A percentile compares a stretch with the other conserved stretches of the same genome.
Conservation (phyloP, 352 stramenopile species). For the Blastocystis hominis region DNA sequence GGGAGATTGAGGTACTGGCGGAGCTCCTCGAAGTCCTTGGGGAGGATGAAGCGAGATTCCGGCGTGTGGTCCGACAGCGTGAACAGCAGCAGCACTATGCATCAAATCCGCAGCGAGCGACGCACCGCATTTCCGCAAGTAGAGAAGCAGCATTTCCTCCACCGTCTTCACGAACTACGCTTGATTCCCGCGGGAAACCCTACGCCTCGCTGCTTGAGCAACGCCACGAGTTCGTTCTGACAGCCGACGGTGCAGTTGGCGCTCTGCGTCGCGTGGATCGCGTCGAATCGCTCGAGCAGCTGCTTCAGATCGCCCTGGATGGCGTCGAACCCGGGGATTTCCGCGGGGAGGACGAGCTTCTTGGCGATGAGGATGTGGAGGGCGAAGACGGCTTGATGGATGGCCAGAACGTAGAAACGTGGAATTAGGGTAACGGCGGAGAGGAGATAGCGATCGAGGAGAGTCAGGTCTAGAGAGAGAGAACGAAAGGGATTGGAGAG, state of each 20-base stretch:
- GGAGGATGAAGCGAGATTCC: conserved; percentile 8
- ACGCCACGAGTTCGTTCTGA: neutral
- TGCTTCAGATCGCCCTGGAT: neutral
- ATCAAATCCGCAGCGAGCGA: neutral
- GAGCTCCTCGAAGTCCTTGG: neutral
- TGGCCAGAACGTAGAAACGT: conserved; percentile 6
- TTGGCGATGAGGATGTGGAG: neutral
- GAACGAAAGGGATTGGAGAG: neutral
- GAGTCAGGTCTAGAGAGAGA: neutral
- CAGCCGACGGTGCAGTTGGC: neutral
- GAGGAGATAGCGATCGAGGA: neutral
- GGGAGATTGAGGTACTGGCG: conserved; percentile 4
- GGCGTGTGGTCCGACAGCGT: neutral
- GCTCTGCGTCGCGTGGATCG: neutral
- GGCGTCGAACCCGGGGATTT: neutral
- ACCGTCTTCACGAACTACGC: neutral
- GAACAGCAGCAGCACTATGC: conserved; percentile 11
- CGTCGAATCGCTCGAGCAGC: neutral
- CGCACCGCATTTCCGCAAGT: conserved; percentile 32
- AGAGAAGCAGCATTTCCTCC: neutral
- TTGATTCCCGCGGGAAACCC: neutral
- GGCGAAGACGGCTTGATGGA: neutral
- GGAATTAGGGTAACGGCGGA: neutral
- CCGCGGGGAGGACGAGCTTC: neutral
- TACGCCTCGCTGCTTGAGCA: neutral